Evolutionary conservation across 1,139 yeast species (phyloP).

Genomic region (Geotrichum aggregatum): DNA sequence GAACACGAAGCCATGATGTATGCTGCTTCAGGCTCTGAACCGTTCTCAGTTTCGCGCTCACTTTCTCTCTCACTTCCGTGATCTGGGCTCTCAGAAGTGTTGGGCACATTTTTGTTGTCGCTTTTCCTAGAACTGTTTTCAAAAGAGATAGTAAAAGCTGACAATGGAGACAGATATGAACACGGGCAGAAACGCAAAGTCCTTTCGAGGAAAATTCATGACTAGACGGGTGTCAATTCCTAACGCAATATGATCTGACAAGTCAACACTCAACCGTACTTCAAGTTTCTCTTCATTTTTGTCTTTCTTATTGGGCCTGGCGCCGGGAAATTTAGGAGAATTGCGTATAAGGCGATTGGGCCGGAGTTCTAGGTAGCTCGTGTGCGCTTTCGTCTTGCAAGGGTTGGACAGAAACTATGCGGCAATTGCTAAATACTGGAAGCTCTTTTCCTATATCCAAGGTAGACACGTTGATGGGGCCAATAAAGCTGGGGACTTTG

Average conservation of each 20-base stretch:
- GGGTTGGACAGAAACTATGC: conserved; percentile 49
- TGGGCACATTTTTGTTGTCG: too few species aligned
- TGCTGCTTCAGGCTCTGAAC: conserved; percentile 40
- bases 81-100: conserved; percentile 2
- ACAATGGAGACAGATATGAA: conserved; percentile 81
- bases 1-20: conserved; percentile 84
- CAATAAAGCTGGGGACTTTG: conserved; percentile 73
- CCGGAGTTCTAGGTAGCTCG: conserved; percentile 27
- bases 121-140: too few species aligned
- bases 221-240: conserved; percentile 83
- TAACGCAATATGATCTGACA: conserved; percentile 81
- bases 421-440: conserved; percentile 91
- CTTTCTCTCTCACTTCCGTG: conserved; percentile 22
- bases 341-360: conserved; percentile 29
- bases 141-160: too few species aligned
- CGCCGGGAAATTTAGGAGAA: conserved; percentile 5
- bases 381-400: conserved; percentile 22
- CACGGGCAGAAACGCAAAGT: conserved; percentile 76
- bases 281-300: conserved; percentile 45
- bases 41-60: conserved; percentile 16
- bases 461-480: conserved; percentile 73
- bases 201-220: conserved; percentile 78
- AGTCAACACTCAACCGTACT: conserved; percentile 89
- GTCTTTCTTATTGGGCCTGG: conserved; percentile 3
- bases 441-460: conserved; percentile 92